Conservation (phyloP, 2,329 filamentous ascomycete species). For the Emergomyces orientalis region DNA sequence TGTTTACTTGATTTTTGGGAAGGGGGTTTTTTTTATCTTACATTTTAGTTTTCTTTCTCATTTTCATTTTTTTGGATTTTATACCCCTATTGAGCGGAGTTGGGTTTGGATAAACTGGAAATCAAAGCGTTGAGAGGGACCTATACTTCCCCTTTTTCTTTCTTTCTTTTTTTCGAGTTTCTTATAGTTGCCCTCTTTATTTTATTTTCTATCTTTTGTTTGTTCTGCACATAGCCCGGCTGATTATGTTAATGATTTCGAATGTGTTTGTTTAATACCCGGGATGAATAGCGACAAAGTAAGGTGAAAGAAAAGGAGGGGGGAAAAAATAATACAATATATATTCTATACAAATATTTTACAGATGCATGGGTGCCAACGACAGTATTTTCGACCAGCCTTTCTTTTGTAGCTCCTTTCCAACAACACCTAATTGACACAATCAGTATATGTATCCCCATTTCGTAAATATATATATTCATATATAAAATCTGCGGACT, state of each 20-base stretch:
- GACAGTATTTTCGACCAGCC: slow-evolving; percentile 98
- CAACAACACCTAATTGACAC: slow-evolving; percentile 59
- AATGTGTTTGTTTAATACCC: neutral
- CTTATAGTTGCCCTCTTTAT: neutral
- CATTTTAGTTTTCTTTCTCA: slow-evolving; percentile 2
- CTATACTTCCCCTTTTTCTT: neutral
- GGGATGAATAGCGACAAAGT: neutral
- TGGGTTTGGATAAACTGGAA: slow-evolving; percentile 1
- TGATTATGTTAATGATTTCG: neutral
- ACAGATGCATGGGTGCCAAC: slow-evolving; percentile 76
- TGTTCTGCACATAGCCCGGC: neutral
- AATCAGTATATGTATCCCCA: slow-evolving; percentile 9
- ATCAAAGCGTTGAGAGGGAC: neutral
- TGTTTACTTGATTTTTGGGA: slow-evolving; percentile 47
- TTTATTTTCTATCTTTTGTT: neutral
- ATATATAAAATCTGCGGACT: slow-evolving; percentile 19
- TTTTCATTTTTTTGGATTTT: neutral
- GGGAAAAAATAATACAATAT: neutral
- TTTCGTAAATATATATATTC: neutral
- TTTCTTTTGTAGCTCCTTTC: slow-evolving; percentile 76
- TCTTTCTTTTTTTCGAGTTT: neutral
- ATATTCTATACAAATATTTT: slow-evolving; percentile 26
- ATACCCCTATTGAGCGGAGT: slow-evolving; percentile 3
- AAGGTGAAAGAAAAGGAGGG: neutral
- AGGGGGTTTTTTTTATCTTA: neutral